These are phyloP conservation scores for Annulohypoxylon nitens DNA, from an alignment of 495 filamentous ascomycete species.

Conservation along the genomic window DNA sequence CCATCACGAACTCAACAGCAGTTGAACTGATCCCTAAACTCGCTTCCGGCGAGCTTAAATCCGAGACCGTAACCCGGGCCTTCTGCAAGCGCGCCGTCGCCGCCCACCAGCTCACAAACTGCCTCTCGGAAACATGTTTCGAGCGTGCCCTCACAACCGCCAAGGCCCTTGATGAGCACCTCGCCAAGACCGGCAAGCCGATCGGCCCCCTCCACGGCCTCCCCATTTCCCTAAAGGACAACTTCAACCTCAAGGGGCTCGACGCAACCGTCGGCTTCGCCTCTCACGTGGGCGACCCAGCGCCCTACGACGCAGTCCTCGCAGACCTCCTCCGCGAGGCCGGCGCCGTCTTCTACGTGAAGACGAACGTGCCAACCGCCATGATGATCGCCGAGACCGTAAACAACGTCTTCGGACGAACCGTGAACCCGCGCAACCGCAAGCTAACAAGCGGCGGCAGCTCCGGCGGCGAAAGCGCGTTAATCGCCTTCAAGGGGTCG, in stretches of 20 bases:
- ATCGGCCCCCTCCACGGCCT: constrained; percentile 84
- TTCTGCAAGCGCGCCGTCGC: constrained; percentile 55
- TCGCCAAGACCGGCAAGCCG: constrained; percentile 69
- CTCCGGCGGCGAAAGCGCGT: constrained; percentile 83
- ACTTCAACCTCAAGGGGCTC: constrained; percentile 70
- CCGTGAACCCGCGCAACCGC: constrained; percentile 79
- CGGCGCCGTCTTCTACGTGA: constrained; percentile 89
- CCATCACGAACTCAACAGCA: constrained; percentile 50
- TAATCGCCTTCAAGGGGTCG: constrained; percentile 77
- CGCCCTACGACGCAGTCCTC: constrained; percentile 46
- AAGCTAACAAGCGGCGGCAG: constrained; percentile 87
- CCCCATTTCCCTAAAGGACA: constrained; percentile 84
- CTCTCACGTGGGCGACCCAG: constrained; percentile 49
- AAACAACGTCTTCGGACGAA: constrained; percentile 84
- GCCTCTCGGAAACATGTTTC: constrained; percentile 53
- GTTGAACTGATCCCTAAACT: constrained; percentile 50
- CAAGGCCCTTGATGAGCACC: constrained; percentile 52
- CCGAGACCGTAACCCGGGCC: constrained; percentile 51
- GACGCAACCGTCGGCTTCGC: constrained; percentile 66
- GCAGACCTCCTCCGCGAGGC: constrained; percentile 75
- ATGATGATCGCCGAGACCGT: constrained; percentile 86
- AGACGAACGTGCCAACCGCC: constrained; percentile 87
- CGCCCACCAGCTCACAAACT: constrained; percentile 55
- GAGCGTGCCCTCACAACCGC: constrained; percentile 46
- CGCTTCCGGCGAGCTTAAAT: constrained; percentile 48